These are phyloP conservation scores for Verticillium albo-atrum DNA, from an alignment of 2,329 filamentous ascomycete species.

Conservation along the genomic window DNA sequence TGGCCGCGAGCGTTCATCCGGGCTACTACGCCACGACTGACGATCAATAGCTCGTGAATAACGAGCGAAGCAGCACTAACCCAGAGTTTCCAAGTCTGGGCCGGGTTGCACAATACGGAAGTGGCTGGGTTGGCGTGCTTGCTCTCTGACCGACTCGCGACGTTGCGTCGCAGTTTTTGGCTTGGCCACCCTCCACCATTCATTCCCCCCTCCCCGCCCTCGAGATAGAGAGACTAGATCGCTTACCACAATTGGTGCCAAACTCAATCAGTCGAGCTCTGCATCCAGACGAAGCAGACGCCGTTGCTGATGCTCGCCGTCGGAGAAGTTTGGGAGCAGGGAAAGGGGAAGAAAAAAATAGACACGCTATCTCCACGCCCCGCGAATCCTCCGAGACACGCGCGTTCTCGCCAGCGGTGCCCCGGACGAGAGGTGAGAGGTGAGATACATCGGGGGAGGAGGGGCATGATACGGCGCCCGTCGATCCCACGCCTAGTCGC, in stretches of 20 bases:
- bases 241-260: not conserved
- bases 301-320: too few species aligned
- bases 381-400: not conserved
- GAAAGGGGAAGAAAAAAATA: not conserved
- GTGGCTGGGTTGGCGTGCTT: not conserved
- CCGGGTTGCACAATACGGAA: not conserved
- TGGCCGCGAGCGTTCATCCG: not conserved
- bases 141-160: not conserved
- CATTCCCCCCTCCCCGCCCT: too few species aligned
- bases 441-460: too few species aligned
- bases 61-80: too few species aligned
- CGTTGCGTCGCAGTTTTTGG: not conserved
- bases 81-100: too few species aligned
- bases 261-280: not conserved
- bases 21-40: too few species aligned
- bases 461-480: too few species aligned
- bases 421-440: too few species aligned
- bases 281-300: not conserved
- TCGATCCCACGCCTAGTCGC: too few species aligned
- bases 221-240: not conserved
- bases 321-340: too few species aligned
- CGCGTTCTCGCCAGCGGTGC: not conserved
- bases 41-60: too few species aligned
- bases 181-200: not conserved
- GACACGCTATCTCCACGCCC: not conserved